phyloP scores from a whole-genome alignment of 345 rosid species.

The Moricandia moricandioides region DNA sequence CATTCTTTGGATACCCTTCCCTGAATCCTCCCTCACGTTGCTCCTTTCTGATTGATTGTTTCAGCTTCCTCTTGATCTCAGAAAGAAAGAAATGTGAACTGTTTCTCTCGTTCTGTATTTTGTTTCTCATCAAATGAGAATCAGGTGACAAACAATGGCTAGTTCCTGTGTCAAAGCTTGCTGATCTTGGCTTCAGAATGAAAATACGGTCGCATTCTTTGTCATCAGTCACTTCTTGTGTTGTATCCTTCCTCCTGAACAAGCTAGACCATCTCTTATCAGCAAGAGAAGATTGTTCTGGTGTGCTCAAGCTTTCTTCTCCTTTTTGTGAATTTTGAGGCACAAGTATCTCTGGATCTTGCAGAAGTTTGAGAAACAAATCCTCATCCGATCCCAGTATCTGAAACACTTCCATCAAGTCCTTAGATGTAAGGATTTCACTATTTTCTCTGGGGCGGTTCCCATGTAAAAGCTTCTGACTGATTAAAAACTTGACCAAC shows the following conservation, averaged over 20 bases:
- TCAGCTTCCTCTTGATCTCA: conserved; percentile 83
- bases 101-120: conserved; percentile 46
- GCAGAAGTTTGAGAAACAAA: conserved; percentile 65
- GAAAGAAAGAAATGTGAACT: conserved; percentile 60
- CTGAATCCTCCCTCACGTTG: neutral
- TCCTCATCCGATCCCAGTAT: conserved; percentile 77
- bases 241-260: conserved; percentile 62
- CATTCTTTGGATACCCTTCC: conserved; percentile 52
- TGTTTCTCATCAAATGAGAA: conserved; percentile 39
- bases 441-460: conserved; percentile 50
- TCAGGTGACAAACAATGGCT: conserved; percentile 42
- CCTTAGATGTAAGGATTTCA: conserved; percentile 53
- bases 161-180: conserved; percentile 40
- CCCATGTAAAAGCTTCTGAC: conserved; percentile 59
- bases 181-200: conserved; percentile 73
- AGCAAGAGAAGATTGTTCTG: conserved; percentile 41
- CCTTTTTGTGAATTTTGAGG: conserved; percentile 46
- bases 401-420: conserved; percentile 79
- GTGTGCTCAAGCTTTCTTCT: conserved; percentile 41
- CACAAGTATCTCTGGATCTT: conserved; percentile 65
- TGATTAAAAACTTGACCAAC: conserved; percentile 61
- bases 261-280: conserved; percentile 53
- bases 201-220: conserved; percentile 55
- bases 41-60: conserved; percentile 76
- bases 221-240: conserved; percentile 39